A percentile compares a stretch with the other conserved stretches of the same genome.
These are phyloP conservation scores for Paulownia fortunei DNA, from an alignment of 257 asterid genomes.

Conservation along the genomic window DNA sequence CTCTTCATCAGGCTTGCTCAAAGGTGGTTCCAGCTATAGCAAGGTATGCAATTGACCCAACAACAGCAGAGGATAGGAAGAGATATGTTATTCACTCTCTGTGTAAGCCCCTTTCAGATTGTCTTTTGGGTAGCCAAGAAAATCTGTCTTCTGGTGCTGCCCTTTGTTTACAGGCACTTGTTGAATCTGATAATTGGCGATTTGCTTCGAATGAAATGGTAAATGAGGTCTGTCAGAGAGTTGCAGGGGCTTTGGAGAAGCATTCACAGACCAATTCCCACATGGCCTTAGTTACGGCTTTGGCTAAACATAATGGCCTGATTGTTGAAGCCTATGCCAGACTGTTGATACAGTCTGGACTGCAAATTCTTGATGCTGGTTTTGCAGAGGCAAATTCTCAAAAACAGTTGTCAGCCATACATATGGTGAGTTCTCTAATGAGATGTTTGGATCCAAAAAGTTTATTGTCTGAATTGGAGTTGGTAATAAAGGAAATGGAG, in stretches of 20 bases:
- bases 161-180: conserved; percentile 83
- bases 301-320: conserved; percentile 83
- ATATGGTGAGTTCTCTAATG: conserved; percentile 84
- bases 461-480: conserved; percentile 66
- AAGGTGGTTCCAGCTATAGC: conserved; percentile 96
- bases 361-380: conserved; percentile 65
- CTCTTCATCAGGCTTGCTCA: conserved; percentile 98
- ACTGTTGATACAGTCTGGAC: conserved; percentile 66
- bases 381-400: conserved; percentile 71
- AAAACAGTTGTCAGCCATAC: conserved; percentile 81
- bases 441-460: conserved; percentile 82
- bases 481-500: conserved; percentile 81
- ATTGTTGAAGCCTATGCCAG: conserved; percentile 94
- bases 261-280: conserved; percentile 78
- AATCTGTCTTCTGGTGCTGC: conserved; percentile 92
- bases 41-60: conserved; percentile 83
- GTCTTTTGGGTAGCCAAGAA: conserved; percentile 83
- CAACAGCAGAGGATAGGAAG: conserved; percentile 77
- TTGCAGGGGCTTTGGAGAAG: conserved; percentile 83
- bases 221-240: conserved; percentile 93
- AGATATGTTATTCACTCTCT: conserved; percentile 63
- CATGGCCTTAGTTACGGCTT: conserved; percentile 77
- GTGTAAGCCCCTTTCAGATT: conserved; percentile 83
- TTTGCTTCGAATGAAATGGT: conserved; percentile 83
- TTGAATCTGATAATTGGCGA: conserved; percentile 93